Percentiles rank a stretch among this genome's conserved stretches.
These are phyloP conservation scores for Racocetra persica DNA, from an alignment of 371 early-diverging fungal species.

Conservation along the genomic window DNA sequence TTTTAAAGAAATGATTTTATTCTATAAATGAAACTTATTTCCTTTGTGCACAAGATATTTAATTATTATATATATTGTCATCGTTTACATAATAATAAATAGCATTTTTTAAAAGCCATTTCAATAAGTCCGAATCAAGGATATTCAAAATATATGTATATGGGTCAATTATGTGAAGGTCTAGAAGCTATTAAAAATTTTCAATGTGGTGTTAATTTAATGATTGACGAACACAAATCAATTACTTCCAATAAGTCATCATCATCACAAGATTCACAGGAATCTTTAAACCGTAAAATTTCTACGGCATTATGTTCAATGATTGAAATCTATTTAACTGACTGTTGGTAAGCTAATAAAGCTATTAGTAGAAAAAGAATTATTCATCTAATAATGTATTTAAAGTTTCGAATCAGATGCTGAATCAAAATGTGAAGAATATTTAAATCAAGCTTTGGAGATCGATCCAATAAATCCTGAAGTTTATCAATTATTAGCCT, in stretches of 20 bases:
- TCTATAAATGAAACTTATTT: neutral
- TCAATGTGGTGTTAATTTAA: constrained; percentile 80
- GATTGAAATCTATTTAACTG: constrained; percentile 96
- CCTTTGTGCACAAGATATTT: neutral
- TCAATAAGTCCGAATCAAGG: constrained; percentile 73
- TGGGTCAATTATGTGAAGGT: constrained; percentile 86
- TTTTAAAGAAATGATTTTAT: neutral
- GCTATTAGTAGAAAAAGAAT: neutral
- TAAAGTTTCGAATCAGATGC: constrained; percentile 89
- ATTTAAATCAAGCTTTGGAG: constrained; percentile 69
- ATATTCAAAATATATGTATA: constrained; percentile 85
- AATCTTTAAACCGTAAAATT: constrained; percentile 65
- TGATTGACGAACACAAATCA: constrained; percentile 59
- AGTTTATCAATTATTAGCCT: constrained; percentile 89
- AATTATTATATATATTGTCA: constrained; percentile 2
- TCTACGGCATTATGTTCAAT: constrained; percentile 90
- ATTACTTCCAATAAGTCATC: constrained; percentile 42
- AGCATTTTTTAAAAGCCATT: constrained; percentile 75
- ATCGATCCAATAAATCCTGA: constrained; percentile 81
- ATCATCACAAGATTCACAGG: constrained; percentile 14
- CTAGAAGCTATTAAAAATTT: constrained; percentile 81
- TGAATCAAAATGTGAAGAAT: constrained; percentile 82
- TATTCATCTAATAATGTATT: neutral
- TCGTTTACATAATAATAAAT: neutral
- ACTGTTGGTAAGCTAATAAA: constrained; percentile 78